These are phyloP conservation scores for Xylaria venustula DNA, from an alignment of 495 filamentous ascomycete species.

Conservation along the genomic window DNA sequence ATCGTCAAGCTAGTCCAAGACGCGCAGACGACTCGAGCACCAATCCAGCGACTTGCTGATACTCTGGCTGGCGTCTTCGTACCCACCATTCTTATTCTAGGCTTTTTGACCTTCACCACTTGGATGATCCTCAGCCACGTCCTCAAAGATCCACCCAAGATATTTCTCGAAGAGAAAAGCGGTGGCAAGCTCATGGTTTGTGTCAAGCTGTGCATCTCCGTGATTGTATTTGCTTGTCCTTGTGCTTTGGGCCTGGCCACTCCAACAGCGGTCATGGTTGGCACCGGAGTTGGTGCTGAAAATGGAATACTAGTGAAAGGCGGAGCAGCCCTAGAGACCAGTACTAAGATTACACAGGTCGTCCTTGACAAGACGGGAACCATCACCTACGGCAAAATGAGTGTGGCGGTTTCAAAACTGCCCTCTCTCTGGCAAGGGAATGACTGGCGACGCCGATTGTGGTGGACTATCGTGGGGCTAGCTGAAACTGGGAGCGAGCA, in stretches of 20 bases:
- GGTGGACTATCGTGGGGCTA: conserved; percentile 93
- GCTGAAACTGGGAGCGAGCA: conserved; percentile 94
- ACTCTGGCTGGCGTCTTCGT: conserved; percentile 92
- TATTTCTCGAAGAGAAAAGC: conserved; percentile 76
- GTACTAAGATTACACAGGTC: conserved; percentile 86
- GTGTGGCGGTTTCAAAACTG: conserved; percentile 68
- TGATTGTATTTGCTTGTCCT: conserved; percentile 97
- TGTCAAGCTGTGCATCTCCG: conserved; percentile 94
- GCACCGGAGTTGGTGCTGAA: conserved; percentile 94
- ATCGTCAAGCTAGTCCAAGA: conserved; percentile 97
- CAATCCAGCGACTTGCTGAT: conserved; percentile 93
- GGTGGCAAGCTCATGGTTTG: conserved; percentile 96
- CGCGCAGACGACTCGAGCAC: conserved; percentile 90
- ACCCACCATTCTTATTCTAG: conserved; percentile 80
- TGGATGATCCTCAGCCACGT: conserved; percentile 97
- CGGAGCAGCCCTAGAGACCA: conserved; percentile 86
- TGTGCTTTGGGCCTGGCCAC: conserved; percentile 93
- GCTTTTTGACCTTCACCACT: conserved; percentile 77
- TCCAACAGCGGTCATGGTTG: conserved; percentile 98
- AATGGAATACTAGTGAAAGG: conserved; percentile 97
- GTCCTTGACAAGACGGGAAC: conserved; percentile 99
- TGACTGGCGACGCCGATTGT: conserved; percentile 69
- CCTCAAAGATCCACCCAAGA: conserved; percentile 74
- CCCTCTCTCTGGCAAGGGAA: conserved; percentile 66
- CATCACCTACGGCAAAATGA: conserved; percentile 93